These are phyloP conservation scores for Dactylellina drechsleri DNA, from an alignment of 2,329 filamentous ascomycete species.

Conservation along the genomic window DNA sequence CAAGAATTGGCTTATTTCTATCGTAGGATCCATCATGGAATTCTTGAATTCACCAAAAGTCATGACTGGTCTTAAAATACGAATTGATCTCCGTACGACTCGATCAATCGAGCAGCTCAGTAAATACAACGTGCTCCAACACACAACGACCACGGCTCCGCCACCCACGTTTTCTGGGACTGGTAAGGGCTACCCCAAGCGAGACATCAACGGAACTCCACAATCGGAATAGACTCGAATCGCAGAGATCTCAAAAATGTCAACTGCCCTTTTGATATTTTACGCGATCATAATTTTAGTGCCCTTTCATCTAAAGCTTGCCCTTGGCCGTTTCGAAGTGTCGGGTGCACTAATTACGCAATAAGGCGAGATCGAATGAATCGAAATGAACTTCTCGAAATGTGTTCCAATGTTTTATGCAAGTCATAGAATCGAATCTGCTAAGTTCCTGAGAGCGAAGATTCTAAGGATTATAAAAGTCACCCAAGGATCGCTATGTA, in stretches of 20 bases:
- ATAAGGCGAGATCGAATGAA: too few species aligned
- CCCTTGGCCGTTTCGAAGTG: slow-evolving; percentile 27
- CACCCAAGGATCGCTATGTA: not conserved
- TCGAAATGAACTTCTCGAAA: too few species aligned
- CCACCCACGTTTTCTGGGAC: slow-evolving; percentile 1
- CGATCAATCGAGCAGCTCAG: not conserved
- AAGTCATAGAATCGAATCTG: too few species aligned
- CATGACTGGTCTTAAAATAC: not conserved
- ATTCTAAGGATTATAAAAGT: too few species aligned
- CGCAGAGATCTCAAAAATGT: not conserved
- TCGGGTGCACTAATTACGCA: not conserved
- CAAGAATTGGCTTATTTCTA: not conserved
- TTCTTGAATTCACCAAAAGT: not conserved
- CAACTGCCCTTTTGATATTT: slow-evolving; percentile 13
- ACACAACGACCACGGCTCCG: not conserved
- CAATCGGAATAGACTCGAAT: slow-evolving; percentile 2
- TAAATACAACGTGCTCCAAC: slow-evolving; percentile 3
- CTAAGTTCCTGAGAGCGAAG: not conserved
- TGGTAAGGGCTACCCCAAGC: not conserved
- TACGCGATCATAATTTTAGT: slow-evolving; percentile 17
- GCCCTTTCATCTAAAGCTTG: slow-evolving; percentile 17
- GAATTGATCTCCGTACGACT: not conserved
- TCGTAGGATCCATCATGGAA: not conserved
- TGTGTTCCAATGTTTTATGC: too few species aligned
- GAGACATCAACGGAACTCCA: slow-evolving; percentile 16